phyloP scores from a whole-genome alignment of 2,329 filamentous ascomycete species.

The Chaetomiaceae sp. region DNA sequence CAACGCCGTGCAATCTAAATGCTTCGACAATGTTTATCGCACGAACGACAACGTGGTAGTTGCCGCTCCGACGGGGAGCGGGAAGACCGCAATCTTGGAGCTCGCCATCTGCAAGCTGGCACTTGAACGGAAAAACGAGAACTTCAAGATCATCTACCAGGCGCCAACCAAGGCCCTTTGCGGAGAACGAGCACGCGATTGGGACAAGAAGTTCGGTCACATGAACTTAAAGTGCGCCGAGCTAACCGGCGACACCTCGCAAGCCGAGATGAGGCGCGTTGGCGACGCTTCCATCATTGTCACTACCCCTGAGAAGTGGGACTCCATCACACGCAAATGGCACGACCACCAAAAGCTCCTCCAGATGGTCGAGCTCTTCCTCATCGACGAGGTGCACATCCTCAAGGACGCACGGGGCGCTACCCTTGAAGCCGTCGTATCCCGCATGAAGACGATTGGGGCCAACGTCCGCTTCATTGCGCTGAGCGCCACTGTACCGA shows the following conservation, averaged over 20 bases:
- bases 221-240: conserved; percentile 66
- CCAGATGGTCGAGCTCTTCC: conserved; percentile 68
- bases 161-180: conserved; percentile 81
- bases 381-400: conserved; percentile 86
- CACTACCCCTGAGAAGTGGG: conserved; percentile 88
- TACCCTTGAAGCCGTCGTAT: conserved; percentile 76
- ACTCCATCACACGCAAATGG: conserved; percentile 84
- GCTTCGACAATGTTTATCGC: conserved; percentile 60
- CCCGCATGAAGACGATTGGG: conserved; percentile 77
- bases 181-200: conserved; percentile 68
- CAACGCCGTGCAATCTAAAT: conserved; percentile 79
- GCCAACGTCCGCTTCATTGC: conserved; percentile 73
- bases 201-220: conserved; percentile 65
- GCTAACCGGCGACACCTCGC: conserved; percentile 74
- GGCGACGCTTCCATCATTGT: conserved; percentile 75
- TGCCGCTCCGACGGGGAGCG: conserved; percentile 76
- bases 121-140: conserved; percentile 44
- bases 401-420: conserved; percentile 74
- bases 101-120: conserved; percentile 72
- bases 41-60: conserved; percentile 71
- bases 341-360: conserved; percentile 70
- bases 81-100: conserved; percentile 77
- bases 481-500: conserved; percentile 77
- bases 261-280: conserved; percentile 58
- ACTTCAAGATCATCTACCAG: conserved; percentile 79